A percentile compares a stretch with the other conserved stretches of the same genome.
Evolutionary conservation across 768 basidiomycete genomes (phyloP).

Genomic region (Lactarius tabidus): DNA sequence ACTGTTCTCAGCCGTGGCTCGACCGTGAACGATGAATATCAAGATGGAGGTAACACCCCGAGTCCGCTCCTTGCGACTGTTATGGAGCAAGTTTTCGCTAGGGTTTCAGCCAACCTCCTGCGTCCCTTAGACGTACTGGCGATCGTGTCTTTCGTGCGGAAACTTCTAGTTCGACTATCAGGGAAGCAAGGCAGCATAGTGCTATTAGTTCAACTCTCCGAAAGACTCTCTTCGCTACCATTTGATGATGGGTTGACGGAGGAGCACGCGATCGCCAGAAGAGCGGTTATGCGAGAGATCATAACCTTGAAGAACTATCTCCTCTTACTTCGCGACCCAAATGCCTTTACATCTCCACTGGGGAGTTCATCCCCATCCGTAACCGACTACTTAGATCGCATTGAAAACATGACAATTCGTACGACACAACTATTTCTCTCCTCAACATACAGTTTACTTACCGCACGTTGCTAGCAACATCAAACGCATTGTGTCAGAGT

Average conservation of each 20-base stretch:
- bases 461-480: conserved; percentile 34
- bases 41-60: conserved; percentile 37
- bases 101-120: conserved; percentile 52
- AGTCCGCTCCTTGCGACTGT: conserved; percentile 80
- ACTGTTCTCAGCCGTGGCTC: conserved; percentile 33
- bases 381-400: conserved; percentile 41
- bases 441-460: background rate
- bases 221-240: conserved; percentile 39
- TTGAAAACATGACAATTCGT: conserved; percentile 47
- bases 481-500: conserved; percentile 33
- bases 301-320: conserved; percentile 40
- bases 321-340: conserved; percentile 29
- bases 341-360: background rate
- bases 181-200: conserved; percentile 48
- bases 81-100: conserved; percentile 72
- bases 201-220: conserved; percentile 35
- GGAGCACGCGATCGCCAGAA: conserved; percentile 27
- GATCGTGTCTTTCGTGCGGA: conserved; percentile 59
- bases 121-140: conserved; percentile 60
- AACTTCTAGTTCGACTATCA: conserved; percentile 53
- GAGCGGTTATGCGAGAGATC: conserved; percentile 45
- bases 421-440: conserved; percentile 31
- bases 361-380: conserved; percentile 31
- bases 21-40: conserved; percentile 11
- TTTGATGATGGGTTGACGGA: conserved; percentile 32